phyloP scores from a whole-genome alignment of 2,329 filamentous ascomycete species.

The Talaromyces albobiverticillius region DNA sequence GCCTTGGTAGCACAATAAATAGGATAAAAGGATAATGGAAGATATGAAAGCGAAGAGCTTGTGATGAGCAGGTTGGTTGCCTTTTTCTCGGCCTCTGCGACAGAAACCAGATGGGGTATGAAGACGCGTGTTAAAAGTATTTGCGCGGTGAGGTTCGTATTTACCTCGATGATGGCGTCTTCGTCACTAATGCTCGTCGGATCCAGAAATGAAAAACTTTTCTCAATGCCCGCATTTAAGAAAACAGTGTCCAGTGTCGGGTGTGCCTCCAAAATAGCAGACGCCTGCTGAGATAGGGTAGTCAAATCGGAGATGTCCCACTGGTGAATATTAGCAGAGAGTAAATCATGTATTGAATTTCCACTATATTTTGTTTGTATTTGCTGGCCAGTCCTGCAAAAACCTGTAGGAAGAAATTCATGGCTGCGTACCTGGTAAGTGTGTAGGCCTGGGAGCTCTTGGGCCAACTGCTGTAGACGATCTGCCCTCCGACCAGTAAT shows the following conservation, averaged over 20 bases:
- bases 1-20: slow-evolving; percentile 9
- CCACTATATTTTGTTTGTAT: neutral
- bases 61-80: slow-evolving; percentile 4
- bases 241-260: slow-evolving; percentile 32
- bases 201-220: slow-evolving; percentile 22
- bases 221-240: slow-evolving; percentile 30
- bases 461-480: slow-evolving; percentile 19
- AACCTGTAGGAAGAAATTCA: neutral
- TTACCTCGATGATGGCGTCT: slow-evolving; percentile 21
- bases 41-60: slow-evolving; percentile 4
- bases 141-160: slow-evolving; percentile 28
- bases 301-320: slow-evolving; percentile 23
- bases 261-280: slow-evolving; percentile 20
- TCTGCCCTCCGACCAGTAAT: slow-evolving; percentile 23
- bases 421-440: slow-evolving; percentile 15
- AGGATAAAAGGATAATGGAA: slow-evolving; percentile 5
- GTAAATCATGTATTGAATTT: too few species aligned
- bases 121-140: slow-evolving; percentile 27
- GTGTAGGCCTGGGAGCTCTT: slow-evolving; percentile 27
- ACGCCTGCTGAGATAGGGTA: slow-evolving; percentile 15
- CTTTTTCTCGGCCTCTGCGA: neutral
- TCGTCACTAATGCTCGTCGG: slow-evolving; percentile 20
- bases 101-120: slow-evolving; percentile 17
- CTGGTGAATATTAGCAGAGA: slow-evolving; percentile 5
- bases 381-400: too few species aligned